Conservation (phyloP, 1,284 basidiomycete species). For the Trametes polyzona region DNA sequence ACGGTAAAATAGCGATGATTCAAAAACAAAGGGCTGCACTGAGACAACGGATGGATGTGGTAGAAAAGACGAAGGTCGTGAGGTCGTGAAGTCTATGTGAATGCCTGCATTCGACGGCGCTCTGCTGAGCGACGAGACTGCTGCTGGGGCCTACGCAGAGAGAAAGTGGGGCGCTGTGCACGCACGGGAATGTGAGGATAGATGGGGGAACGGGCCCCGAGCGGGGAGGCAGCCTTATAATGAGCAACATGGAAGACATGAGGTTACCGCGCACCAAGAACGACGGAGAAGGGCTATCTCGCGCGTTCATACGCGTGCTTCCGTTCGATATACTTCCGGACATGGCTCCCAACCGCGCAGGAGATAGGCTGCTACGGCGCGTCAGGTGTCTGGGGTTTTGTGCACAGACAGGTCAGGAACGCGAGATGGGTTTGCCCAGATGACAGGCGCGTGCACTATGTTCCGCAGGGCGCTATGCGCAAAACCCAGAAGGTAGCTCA, state of each 20-base stretch:
- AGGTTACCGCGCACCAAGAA: conserved; percentile 31
- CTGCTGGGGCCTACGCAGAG: conserved; percentile 7
- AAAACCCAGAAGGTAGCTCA: conserved; percentile 17
- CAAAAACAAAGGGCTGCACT: conserved; percentile 4
- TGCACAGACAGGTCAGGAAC: conserved; percentile 4
- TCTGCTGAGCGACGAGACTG: conserved; percentile 7
- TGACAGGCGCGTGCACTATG: conserved; percentile 8
- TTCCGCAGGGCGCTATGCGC: conserved; percentile 10
- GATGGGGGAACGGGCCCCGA: conserved; percentile 19
- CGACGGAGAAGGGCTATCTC: conserved; percentile 23
- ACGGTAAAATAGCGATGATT: not conserved
- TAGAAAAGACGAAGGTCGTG: conserved; percentile 8
- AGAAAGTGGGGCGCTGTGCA: conserved; percentile 9
- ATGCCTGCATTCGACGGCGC: conserved; percentile 25
- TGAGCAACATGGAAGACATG: conserved; percentile 32
- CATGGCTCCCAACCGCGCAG: conserved; percentile 8
- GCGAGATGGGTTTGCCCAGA: conserved; percentile 6
- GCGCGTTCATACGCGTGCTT: conserved; percentile 16
- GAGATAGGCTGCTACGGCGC: conserved; percentile 11
- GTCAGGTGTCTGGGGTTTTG: conserved; percentile 21
- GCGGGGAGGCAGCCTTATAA: conserved; percentile 25
- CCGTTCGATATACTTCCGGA: conserved; percentile 12
- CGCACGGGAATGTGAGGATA: conserved; percentile 6
- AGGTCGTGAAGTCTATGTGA: conserved; percentile 17
- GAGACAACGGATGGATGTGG: not conserved